phyloP scores from a whole-genome alignment of 2,329 filamentous ascomycete genomes.

The Botrytis deweyae region DNA sequence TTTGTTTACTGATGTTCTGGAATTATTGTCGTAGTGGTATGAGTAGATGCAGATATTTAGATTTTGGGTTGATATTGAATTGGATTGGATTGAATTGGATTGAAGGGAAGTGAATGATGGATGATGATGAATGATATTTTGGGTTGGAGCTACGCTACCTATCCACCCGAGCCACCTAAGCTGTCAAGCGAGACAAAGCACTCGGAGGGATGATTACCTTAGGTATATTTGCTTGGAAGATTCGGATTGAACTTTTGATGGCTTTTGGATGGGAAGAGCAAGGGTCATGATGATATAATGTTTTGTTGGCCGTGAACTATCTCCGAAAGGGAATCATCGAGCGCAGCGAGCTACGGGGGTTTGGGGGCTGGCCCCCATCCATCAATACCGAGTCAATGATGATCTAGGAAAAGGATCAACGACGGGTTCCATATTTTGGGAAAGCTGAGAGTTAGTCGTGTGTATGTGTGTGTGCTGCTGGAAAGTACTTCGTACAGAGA shows the following conservation, averaged over 20 bases:
- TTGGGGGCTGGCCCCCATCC: not conserved
- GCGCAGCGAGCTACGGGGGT: not conserved
- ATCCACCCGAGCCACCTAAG: not conserved
- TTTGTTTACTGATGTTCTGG: not conserved
- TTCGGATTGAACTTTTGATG: not conserved
- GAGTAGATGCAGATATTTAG: not conserved
- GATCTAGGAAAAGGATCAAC: not conserved
- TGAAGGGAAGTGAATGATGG: too few relatives aligned
- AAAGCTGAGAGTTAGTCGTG: not conserved
- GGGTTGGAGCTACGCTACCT: not conserved
- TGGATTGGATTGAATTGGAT: too few relatives aligned
- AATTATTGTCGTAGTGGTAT: not conserved
- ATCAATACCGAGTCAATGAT: not conserved
- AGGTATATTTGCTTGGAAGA: not conserved
- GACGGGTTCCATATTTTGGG: not conserved
- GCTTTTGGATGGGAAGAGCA: not conserved
- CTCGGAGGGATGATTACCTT: not conserved
- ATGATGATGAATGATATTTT: not conserved
- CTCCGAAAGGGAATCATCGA: not conserved
- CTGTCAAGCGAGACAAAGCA: not conserved
- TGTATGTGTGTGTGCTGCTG: not conserved
- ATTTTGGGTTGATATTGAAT: not conserved
- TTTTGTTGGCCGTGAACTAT: not conserved
- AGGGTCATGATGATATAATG: not conserved
- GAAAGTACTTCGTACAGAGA: not conserved